Evolutionary conservation across 371 early-diverging fungal species (phyloP).

Genomic region (Syncephalastrum sp.): DNA sequence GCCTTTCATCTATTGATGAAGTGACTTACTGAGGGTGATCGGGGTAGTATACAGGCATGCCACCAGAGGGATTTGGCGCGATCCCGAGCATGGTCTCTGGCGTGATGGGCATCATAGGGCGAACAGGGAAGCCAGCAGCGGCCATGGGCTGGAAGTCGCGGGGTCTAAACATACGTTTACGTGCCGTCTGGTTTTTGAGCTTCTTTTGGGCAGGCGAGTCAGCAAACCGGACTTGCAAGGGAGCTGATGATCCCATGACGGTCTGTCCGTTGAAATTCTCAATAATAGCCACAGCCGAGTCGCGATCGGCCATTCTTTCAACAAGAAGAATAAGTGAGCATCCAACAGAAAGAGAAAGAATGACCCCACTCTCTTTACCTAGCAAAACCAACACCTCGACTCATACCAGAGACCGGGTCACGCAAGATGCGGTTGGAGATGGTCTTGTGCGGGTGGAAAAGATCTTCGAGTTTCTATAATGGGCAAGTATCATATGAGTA

Average conservation of each 20-base stretch:
- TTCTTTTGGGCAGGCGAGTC: conserved; percentile 81
- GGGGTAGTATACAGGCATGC: conserved; percentile 9
- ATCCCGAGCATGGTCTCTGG: conserved; percentile 51
- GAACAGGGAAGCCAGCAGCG: conserved; percentile 23
- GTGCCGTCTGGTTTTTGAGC: conserved; percentile 54
- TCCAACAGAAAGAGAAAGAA: no score
- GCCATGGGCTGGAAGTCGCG: conserved; percentile 40
- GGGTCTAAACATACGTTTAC: conserved; percentile 22
- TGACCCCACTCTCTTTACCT: conserved; percentile 34
- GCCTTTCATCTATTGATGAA: not conserved
- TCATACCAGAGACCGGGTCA: conserved; percentile 54
- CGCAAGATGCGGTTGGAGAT: conserved; percentile 75
- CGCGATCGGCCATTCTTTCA: conserved; percentile 67
- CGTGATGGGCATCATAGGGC: conserved; percentile 46
- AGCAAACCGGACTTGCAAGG: conserved; percentile 80
- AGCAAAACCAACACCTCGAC: conserved; percentile 84
- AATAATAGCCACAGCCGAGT: conserved; percentile 66
- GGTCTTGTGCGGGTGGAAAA: conserved; percentile 67
- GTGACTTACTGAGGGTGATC: conserved; percentile 9
- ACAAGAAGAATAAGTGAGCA: no score
- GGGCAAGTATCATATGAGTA: conserved; percentile 1
- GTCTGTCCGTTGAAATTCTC: conserved; percentile 63
- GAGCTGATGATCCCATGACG: conserved; percentile 63
- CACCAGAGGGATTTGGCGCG: conserved; percentile 11
- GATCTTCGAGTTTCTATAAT: conserved; percentile 57